Evolutionary conservation across 2,329 filamentous ascomycete genomes (phyloP).

Genomic region (Curvularia sp.): DNA sequence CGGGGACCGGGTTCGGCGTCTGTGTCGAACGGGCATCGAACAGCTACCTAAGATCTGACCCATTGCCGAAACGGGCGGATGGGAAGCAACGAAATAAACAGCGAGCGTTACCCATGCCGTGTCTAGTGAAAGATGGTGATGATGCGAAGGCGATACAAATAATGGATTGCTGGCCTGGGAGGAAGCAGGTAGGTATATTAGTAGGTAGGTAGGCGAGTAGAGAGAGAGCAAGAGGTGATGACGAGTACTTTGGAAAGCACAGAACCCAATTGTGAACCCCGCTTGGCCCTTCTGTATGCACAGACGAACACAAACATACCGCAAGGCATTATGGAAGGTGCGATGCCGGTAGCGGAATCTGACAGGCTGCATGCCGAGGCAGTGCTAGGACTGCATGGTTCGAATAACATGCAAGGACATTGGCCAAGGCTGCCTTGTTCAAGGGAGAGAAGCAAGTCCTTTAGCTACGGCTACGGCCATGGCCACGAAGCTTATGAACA

Average conservation of each 20-base stretch:
- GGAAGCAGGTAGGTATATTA: neutral
- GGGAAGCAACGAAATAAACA: neutral
- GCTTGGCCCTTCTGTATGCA: neutral
- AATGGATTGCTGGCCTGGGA: neutral
- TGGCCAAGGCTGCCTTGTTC: too few relatives aligned
- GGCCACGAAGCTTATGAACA: too few relatives aligned
- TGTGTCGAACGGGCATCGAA: neutral
- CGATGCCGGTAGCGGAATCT: too few relatives aligned
- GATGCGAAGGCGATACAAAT: conserved; percentile 11
- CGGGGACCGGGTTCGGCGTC: neutral
- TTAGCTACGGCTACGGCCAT: too few relatives aligned
- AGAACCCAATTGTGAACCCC: too few relatives aligned
- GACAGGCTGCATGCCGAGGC: too few relatives aligned
- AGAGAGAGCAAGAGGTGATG: neutral
- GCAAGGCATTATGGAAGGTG: neutral
- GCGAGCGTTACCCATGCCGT: neutral
- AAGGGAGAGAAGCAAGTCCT: too few relatives aligned
- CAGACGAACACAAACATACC: neutral
- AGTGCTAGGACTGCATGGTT: neutral
- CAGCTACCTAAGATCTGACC: neutral
- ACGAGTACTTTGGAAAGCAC: too few relatives aligned
- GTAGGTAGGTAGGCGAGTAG: neutral
- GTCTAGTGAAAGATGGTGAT: conserved; percentile 13
- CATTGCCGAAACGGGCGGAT: neutral
- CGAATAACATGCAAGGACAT: neutral